Base-by-base conservation (phyloP, 225 moss, liverwort and hornwort species). In the Bryum argenteum region DNA sequence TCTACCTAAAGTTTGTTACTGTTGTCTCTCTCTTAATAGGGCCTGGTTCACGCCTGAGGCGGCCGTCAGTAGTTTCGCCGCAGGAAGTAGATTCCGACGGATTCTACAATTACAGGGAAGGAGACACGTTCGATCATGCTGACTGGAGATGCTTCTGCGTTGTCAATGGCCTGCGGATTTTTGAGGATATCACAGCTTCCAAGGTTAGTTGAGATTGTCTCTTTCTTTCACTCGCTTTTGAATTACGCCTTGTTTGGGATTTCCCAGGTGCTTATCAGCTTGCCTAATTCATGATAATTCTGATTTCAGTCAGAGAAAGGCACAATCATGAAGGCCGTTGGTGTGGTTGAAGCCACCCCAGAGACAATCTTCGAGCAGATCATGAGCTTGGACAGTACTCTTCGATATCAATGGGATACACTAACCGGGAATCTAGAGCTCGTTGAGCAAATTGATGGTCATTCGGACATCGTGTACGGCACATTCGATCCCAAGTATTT, bases 61-160 rank as follows among this genome's bases (percentile, higher is more conserved):
- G 89, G 53, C 87, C 89, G 60, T 83, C 87, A 45, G 76, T 91
- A 64, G 85, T 89, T 65, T 79, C 79, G 26, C 84, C 85, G 6
- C 89, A 83, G 66, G 84, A 81, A 33, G 75, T 83, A 61, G 83
- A 87, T 78, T 83, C 87, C 16, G 85, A 89, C 60, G 86, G 81
- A 9, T 81, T 60, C 44, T 89, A 80, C 63, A 83, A 78, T 17
- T 83, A 85, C 43, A 71, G 81, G 16, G 89, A 89, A 74, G 89
- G 87, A 70, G 91, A 91, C 72, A 87, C 89, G 4, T 83, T 91
- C 45, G 89, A 91, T 54, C 87, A 79, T 48, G 85, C 89, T 64
- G 89, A 91, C 59, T 91, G 91, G 91, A 83, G 91, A 71, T 91
- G 89, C 69, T 89, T 91, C 61, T 78, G 75, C 79, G 87, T 83